A percentile compares a stretch with the other conserved stretches of the same genome.
These are phyloP conservation scores for Aspergillus campestris DNA, from an alignment of 495 filamentous ascomycete species.

Conservation along the genomic window DNA sequence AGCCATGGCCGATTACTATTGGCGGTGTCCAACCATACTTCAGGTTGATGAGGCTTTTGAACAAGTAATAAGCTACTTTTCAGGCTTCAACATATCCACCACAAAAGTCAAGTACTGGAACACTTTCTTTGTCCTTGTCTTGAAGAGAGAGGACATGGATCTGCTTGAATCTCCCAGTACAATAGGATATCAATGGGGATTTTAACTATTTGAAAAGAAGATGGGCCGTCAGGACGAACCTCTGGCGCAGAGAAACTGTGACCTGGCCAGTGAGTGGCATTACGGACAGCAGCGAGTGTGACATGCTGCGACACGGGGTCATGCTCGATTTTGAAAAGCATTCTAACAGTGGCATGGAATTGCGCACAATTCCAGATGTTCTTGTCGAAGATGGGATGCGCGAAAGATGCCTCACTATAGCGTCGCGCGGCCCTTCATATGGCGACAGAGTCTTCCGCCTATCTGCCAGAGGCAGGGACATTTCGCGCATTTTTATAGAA, in stretches of 20 bases:
- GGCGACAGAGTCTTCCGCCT: conserved; percentile 3
- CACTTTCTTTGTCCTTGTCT: conserved; percentile 2
- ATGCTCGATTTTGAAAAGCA: background rate
- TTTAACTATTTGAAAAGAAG: background rate
- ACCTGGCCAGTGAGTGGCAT: background rate
- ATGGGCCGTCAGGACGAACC: background rate
- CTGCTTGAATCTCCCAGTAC: background rate
- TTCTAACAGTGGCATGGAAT: background rate
- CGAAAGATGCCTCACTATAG: conserved; percentile 3
- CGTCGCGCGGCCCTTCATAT: conserved; percentile 1
- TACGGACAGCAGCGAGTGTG: background rate
- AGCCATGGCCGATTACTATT: background rate
- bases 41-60: conserved; percentile 1
- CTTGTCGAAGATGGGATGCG: conserved; percentile 1
- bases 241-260: background rate
- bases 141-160: background rate
- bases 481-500: conserved; percentile 2
- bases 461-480: background rate
- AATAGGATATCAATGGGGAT: background rate
- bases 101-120: conserved; percentile 1
- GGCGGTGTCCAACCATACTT: background rate
- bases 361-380: conserved; percentile 4
- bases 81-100: background rate
- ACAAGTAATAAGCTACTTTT: conserved; percentile 1
- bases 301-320: background rate